Base-by-base conservation (phyloP, 2,329 filamentous ascomycete species). In the Aquanectria penicillioides region DNA sequence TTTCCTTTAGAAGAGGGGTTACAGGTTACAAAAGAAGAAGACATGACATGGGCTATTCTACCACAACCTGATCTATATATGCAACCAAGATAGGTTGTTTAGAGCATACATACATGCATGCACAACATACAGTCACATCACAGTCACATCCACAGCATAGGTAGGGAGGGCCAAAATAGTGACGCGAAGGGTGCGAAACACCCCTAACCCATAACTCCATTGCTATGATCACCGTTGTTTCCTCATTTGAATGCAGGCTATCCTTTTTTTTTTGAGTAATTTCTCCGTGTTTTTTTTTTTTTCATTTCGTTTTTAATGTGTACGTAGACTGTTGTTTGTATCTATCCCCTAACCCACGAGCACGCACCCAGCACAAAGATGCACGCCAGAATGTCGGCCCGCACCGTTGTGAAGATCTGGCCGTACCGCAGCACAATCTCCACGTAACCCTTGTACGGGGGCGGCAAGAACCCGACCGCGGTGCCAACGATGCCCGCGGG, bases 361-460 rank as follows among this genome's bases (percentile, higher is more conserved):
- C 77, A 81, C 9, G 82, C 80, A 11, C 90, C 91, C 62, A 94
- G 74, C 48, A 94, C 89, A 75, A 94, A 94, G 8, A 94, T 83
- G 59, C 90, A 87, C 2, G 90, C 86, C 79, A 93, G 80, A n/a
- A 91, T 87, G 73, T 94, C 91, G 26, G 82, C 83, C 70, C 89
- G 83, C 20, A 94, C 86, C 5, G 90, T 92, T 51, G 83, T 85
- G 65, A 90, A 89, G 52, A 94, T 91, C 73, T 89, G 85, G 15
- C 83, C 83, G 73, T 93, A 94, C 63, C 87, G 80, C 69, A 89
- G 78, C 31, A 80, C 80, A 23, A 89, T 79, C 69, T 83, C 81
- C 17, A 91, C 73, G 69, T 89, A 90, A 4, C 85, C 83, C 68
- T 81, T 85, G 53, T 86, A 83, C 1, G 86, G 86, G 65, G 84